Evolutionary conservation across 768 basidiomycete genomes (phyloP).

Genomic region (Termitomyces sp.): DNA sequence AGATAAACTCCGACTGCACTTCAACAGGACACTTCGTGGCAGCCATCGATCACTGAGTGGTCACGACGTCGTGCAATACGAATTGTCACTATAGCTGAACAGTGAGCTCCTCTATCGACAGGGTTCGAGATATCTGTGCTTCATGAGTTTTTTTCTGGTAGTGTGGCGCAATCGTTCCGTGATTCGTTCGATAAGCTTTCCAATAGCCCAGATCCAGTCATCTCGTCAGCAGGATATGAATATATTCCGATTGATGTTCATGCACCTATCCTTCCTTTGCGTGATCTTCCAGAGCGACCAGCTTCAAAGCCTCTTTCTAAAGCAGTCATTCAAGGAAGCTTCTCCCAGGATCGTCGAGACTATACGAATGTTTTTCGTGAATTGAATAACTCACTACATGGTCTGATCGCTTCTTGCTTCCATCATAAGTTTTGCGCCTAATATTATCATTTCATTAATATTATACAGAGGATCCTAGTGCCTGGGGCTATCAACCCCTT

Average conservation of each 20-base stretch:
- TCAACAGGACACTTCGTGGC: conserved; percentile 25
- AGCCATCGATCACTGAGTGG: conserved; percentile 30
- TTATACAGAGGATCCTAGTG: conserved; percentile 25
- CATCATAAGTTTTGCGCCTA: not conserved
- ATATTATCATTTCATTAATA: not conserved
- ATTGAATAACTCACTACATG: conserved; percentile 25
- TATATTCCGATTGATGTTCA: conserved; percentile 33
- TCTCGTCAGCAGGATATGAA: conserved; percentile 28
- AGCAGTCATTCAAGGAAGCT: conserved; percentile 39
- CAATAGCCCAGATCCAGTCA: conserved; percentile 24
- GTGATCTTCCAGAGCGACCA: conserved; percentile 19
- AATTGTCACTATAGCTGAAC: conserved; percentile 33
- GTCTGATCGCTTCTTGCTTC: conserved; percentile 13
- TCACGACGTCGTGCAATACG: conserved; percentile 32
- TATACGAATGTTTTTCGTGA: conserved; percentile 31
- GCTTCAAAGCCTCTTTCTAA: conserved; percentile 25
- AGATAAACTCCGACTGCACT: not conserved
- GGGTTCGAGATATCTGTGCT: not conserved
- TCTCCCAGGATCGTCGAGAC: conserved; percentile 29
- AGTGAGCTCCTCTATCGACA: conserved; percentile 22
- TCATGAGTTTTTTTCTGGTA: conserved; percentile 1
- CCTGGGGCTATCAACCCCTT: conserved; percentile 33
- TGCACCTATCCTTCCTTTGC: conserved; percentile 30
- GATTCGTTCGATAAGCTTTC: conserved; percentile 24
- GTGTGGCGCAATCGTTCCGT: conserved; percentile 28